Evolutionary conservation across 2,329 filamentous ascomycete species (phyloP).

Genomic region (Penicillium sp.): DNA sequence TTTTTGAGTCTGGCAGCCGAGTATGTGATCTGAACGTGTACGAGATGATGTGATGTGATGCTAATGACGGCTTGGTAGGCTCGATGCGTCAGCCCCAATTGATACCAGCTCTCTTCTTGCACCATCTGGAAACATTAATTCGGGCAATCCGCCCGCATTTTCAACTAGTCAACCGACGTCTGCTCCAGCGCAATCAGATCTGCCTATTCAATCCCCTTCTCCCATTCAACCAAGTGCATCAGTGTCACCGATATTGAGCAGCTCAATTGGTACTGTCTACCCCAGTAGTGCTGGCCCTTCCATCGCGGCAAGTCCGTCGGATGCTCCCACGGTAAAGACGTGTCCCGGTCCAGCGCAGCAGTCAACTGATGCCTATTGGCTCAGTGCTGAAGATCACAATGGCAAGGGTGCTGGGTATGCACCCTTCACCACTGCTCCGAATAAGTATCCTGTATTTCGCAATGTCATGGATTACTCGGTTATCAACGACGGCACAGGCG

Average conservation of each 20-base stretch:
- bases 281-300: not conserved
- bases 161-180: not conserved
- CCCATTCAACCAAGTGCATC: not conserved
- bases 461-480: conserved; percentile 32
- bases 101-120: not conserved
- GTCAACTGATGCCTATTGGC: conserved; percentile 22
- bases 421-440: conserved; percentile 17
- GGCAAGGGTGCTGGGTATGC: conserved; percentile 25
- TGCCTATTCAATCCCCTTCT: not conserved
- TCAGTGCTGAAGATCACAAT: conserved; percentile 30
- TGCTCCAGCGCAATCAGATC: not conserved
- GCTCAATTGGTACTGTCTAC: not conserved
- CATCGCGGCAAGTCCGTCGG: not conserved
- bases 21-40: not conserved
- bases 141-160: not conserved
- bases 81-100: not conserved
- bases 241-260: not conserved
- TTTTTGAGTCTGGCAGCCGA: conserved; percentile 2
- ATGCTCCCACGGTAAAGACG: conserved; percentile 12
- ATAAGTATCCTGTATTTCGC: conserved; percentile 28
- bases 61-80: not conserved
- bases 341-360: conserved; percentile 14
- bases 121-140: not conserved
- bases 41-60: not conserved
- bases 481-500: conserved; percentile 26